A percentile compares a stretch with the other conserved stretches of the same genome.
phyloP scores from a whole-genome alignment of 768 basidiomycete species.

The Sarcodon sp. region DNA sequence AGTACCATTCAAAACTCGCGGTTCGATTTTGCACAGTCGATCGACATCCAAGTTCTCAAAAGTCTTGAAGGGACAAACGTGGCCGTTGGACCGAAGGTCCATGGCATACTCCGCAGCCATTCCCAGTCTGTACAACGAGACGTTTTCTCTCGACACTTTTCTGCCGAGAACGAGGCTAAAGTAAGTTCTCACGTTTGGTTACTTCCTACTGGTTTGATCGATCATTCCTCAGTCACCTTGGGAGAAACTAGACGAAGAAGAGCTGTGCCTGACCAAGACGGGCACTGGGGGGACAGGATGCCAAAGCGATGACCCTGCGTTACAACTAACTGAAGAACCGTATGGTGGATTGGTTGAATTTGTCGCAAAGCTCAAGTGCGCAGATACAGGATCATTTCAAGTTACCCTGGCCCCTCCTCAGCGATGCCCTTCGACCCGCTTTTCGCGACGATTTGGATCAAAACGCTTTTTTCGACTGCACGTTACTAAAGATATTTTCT shows the following conservation, averaged over 20 bases:
- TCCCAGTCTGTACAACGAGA: constrained; percentile 2
- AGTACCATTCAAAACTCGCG: too few species aligned
- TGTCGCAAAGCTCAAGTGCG: constrained; percentile 21
- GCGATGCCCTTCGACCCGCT: constrained; percentile 42
- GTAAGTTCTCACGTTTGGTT: constrained; percentile 2
- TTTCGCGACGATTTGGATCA: constrained; percentile 54
- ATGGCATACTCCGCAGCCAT: constrained; percentile 1
- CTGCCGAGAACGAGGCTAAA: constrained; percentile 8
- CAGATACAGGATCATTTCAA: constrained; percentile 13
- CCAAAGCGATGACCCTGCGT: constrained; percentile 8
- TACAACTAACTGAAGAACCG: constrained; percentile 25
- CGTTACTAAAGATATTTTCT: constrained; percentile 20
- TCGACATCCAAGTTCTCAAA: constrained; percentile 18
- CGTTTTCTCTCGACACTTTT: neutral
- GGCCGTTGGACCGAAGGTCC: constrained; percentile 2
- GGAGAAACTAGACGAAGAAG: constrained; percentile 48
- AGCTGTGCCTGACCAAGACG: constrained; percentile 20
- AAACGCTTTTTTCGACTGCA: constrained; percentile 38
- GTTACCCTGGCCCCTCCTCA: constrained; percentile 34
- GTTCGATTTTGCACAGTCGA: constrained; percentile 15
- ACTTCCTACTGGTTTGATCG: neutral
- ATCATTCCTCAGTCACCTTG: constrained; percentile 36
- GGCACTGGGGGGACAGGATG: constrained; percentile 29
- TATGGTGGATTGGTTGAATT: constrained; percentile 55
- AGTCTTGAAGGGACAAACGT: constrained; percentile 18